Base-by-base conservation (phyloP, 2,329 filamentous ascomycete species). In the Phialophora macrospora region DNA sequence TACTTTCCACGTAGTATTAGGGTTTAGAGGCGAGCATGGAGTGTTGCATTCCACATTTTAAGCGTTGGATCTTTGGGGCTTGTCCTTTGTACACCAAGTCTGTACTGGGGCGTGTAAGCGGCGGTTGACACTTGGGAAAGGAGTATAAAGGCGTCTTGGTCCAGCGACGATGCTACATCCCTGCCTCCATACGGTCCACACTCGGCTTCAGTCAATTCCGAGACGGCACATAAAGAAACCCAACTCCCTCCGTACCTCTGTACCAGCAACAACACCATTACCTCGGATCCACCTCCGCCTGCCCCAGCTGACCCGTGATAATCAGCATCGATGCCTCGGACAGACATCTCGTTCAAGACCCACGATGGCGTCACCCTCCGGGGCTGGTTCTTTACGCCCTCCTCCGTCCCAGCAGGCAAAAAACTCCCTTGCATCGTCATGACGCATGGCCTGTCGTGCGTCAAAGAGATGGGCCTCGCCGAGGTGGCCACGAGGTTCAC, bases 401-500 rank as follows among this genome's bases (percentile, higher is more conserved):
- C 26, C 2, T 38, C 56, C 24, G 17, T 41, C 7, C n/a, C 60
- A 12, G 9, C 56, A 17, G 54, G 26, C 2, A 46, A 38, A 24
- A 61, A 66, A 52, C 63, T 71, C 5, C 70, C 70, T n/a, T 70
- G 68, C 57, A 46, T 71, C 5, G 64, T 71, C 20, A 56, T 71
- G 11, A 62, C 62, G 5, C 70, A 70, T 49, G 70, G 70, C 41
- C 55, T 70, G 30, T 69, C 68, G 2, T 66, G 61, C 22, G 32
- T 71, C 60, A 71, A 71, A 51, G 70, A 71, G 56, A 70, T 70
- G 68, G 66, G 64, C 26, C 64, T 71, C 52, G 56, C 61, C 26
- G 55, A 60, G 8, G 51, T 70, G 20, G 68, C 68, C 14, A 54
- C 63, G 12, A 60, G 51, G 46, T 71, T 69, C 57, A 55, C 58